Base-by-base conservation (phyloP, 192 early-diverging fungal genomes). In the Backusella psychrophila region DNA sequence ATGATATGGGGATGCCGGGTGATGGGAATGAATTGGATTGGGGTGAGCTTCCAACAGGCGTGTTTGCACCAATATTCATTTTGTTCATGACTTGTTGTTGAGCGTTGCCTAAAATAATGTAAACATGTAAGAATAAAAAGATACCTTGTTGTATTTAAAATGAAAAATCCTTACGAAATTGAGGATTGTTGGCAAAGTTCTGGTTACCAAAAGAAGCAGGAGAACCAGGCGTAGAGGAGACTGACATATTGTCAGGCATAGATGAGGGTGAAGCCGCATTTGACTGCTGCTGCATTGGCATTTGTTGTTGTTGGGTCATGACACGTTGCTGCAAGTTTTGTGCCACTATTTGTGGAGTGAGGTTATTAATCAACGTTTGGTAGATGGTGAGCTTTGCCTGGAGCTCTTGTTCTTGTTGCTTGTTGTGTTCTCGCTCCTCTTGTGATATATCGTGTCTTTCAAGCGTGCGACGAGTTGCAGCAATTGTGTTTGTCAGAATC, bases 301-400 rank as follows among this genome's bases (percentile, higher is more conserved):
- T 67, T 31, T 35, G 66, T 36, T 35, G 52, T 41, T 75, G 75
- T 42, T 69, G 75, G 6, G 21, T 33, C 23, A 70, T 17, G 21
- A 70, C 68, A 46, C 75, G 66, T 39, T 79, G 78, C 11, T 79
- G 78, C 21, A 79, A 31, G 39, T 75, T 75, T 66, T 79, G 78
- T 12, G 68, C 67, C 4, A 66, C 59, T 8, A 79, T 70, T 36
- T 70, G 73, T 17, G 74, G 66, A 31, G 72, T 72, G 15, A 78
- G 41, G 56, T 75, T 81, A 19, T 72, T 74, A 19, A 81, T 70
- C 12, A 81, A 35, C 6, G 66, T 71, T 68, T 81, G 80, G 35
- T 72, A 77, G 44, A 74, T 75, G 34, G 36, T 74, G 12, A 81
- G 69, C 31, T 71, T 73, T 36, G 53, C 49, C 42, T 81, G 80